These are phyloP conservation scores for Entomophthora muscae DNA, from an alignment of 371 early-diverging fungal genomes.

Conservation along the genomic window DNA sequence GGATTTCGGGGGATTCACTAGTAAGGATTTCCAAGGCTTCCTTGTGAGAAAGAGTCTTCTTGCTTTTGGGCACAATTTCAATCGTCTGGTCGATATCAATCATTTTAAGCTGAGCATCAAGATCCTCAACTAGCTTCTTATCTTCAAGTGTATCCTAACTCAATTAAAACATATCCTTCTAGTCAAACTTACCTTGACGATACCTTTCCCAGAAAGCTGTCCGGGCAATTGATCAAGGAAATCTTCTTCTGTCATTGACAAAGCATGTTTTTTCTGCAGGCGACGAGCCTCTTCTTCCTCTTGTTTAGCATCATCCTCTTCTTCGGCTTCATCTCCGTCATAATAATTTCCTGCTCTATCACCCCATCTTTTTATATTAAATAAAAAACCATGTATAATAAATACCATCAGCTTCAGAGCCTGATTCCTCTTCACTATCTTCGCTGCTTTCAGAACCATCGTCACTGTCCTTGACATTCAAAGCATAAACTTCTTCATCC, in stretches of 20 bases:
- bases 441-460: conserved; percentile 24
- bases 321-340: conserved; percentile 51
- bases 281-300: conserved; percentile 83
- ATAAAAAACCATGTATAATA: not conserved
- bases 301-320: conserved; percentile 60
- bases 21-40: conserved; percentile 54
- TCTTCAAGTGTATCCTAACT: conserved; percentile 17
- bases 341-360: conserved; percentile 48
- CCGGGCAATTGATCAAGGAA: conserved; percentile 54
- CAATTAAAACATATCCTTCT: not conserved
- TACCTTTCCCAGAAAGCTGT: not conserved
- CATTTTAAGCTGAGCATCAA: conserved; percentile 34
- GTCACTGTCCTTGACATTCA: conserved; percentile 15
- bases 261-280: conserved; percentile 59
- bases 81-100: conserved; percentile 14
- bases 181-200: conserved; percentile 6
- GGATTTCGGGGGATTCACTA: conserved; percentile 64
- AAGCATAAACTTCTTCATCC: conserved; percentile 18
- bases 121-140: conserved; percentile 24
- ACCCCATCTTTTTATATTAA: conserved; percentile 30
- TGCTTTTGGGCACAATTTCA: not conserved
- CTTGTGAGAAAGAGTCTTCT: conserved; percentile 32
- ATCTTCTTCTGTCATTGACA: conserved; percentile 71
- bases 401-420: not conserved
- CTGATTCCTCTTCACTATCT: conserved; percentile 23